Conservation (phyloP, 129 eudicot species). For the Silybum marianum region DNA sequence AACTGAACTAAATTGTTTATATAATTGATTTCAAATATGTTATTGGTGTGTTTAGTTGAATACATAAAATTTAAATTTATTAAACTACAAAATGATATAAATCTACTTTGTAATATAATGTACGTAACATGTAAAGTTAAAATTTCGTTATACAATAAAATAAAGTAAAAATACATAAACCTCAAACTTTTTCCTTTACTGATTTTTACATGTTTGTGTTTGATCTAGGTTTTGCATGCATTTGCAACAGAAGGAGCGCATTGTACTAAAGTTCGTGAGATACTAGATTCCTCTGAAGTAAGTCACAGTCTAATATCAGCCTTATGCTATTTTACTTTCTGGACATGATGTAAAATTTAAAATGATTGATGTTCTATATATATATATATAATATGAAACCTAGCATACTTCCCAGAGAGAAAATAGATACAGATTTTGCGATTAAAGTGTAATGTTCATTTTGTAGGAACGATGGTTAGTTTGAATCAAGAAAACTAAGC, state of each 20-base stretch:
- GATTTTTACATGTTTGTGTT: neutral
- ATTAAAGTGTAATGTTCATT: neutral
- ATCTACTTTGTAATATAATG: neutral
- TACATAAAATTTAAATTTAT: neutral
- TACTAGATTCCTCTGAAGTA: constrained; percentile 87
- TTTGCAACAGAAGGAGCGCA: constrained; percentile 96
- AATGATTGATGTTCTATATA: neutral
- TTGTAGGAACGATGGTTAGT: too few relatives aligned
- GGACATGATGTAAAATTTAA: neutral
- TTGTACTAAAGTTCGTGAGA: constrained; percentile 81
- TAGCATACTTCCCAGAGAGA: too few relatives aligned
- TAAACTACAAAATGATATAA: neutral
- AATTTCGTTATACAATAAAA: neutral
- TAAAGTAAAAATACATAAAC: neutral
- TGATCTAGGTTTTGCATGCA: constrained; percentile 84
- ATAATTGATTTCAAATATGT: too few relatives aligned
- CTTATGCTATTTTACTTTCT: neutral
- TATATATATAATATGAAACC: neutral
- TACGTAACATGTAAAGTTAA: neutral
- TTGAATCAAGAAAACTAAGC: too few relatives aligned
- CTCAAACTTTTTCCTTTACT: neutral
- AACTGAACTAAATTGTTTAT: neutral
- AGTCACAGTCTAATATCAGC: constrained; percentile 38
- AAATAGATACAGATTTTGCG: too few relatives aligned
- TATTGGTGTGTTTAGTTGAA: too few relatives aligned